These are phyloP conservation scores for Colletotrichum cuscutae DNA, from an alignment of 2,329 filamentous ascomycete genomes.

Conservation along the genomic window DNA sequence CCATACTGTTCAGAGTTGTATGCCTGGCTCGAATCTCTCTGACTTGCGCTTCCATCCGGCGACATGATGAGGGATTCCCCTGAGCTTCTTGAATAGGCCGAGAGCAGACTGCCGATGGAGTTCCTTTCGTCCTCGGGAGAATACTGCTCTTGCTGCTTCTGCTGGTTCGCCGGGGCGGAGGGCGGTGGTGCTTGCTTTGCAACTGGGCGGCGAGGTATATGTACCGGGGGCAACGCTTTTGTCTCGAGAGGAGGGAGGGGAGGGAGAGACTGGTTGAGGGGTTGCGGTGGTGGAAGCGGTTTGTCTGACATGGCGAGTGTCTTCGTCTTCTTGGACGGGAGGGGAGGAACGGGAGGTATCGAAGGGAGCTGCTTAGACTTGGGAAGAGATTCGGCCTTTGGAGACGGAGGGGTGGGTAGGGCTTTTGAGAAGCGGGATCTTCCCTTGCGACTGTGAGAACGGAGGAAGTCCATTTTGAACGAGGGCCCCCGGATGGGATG, in stretches of 20 bases:
- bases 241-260: conserved; percentile 39
- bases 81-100: conserved; percentile 62
- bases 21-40: conserved; percentile 39
- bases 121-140: conserved; percentile 50
- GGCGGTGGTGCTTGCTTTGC: conserved; percentile 10
- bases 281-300: conserved; percentile 39
- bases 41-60: conserved; percentile 49
- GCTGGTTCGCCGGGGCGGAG: neutral
- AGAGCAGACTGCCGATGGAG: conserved; percentile 65
- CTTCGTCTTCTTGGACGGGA: neutral
- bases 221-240: conserved; percentile 20
- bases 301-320: conserved; percentile 29
- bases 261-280: conserved; percentile 45
- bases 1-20: conserved; percentile 30
- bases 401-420: conserved; percentile 59
- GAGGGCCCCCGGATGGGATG: neutral
- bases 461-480: conserved; percentile 37
- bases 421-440: conserved; percentile 69
- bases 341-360: conserved; percentile 32
- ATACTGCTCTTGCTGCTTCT: neutral
- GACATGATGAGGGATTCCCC: conserved; percentile 55
- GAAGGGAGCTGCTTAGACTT: conserved; percentile 35
- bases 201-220: conserved; percentile 27
- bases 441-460: conserved; percentile 49
- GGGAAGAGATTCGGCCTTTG: conserved; percentile 17